A percentile compares a stretch with the other conserved stretches of the same genome.
Conservation (phyloP, 2,329 filamentous ascomycete genomes). For the Xylaria sp. region DNA sequence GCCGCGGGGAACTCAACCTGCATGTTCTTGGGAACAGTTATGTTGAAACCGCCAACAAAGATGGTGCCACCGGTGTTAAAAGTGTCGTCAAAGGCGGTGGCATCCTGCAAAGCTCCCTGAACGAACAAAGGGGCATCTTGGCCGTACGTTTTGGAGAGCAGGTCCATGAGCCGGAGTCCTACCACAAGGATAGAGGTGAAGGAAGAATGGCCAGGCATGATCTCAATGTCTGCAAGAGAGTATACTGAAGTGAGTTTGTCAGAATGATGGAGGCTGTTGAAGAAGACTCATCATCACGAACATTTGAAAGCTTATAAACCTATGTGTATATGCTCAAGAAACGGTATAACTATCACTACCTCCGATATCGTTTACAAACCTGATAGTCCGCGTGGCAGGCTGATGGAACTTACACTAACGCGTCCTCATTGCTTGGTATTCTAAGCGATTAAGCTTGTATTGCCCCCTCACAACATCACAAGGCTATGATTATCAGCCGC, state of each 20-base stretch:
- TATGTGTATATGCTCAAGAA: slow-evolving; percentile 3
- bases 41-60: slow-evolving; percentile 56
- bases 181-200: slow-evolving; percentile 33
- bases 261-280: neutral
- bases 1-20: slow-evolving; percentile 61
- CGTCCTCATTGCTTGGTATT: slow-evolving; percentile 23
- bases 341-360: slow-evolving; percentile 17
- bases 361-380: slow-evolving; percentile 27
- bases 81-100: slow-evolving; percentile 48
- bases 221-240: slow-evolving; percentile 7
- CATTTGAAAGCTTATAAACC: slow-evolving; percentile 22
- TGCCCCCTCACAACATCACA: neutral
- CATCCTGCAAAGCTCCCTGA: slow-evolving; percentile 51
- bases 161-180: slow-evolving; percentile 36
- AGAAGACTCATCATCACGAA: neutral
- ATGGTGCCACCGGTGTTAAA: slow-evolving; percentile 60
- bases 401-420: slow-evolving; percentile 3
- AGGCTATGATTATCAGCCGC: slow-evolving; percentile 5
- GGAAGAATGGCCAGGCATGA: slow-evolving; percentile 35
- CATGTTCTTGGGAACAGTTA: slow-evolving; percentile 61
- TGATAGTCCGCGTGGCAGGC: slow-evolving; percentile 25
- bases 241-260: slow-evolving; percentile 6
- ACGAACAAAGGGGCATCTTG: slow-evolving; percentile 49
- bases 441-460: neutral
- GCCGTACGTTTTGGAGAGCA: slow-evolving; percentile 29